Percentiles rank a stretch among this genome's conserved stretches.
phyloP scores from a whole-genome alignment of 1,284 basidiomycete species.

The Boletus subluridellus region DNA sequence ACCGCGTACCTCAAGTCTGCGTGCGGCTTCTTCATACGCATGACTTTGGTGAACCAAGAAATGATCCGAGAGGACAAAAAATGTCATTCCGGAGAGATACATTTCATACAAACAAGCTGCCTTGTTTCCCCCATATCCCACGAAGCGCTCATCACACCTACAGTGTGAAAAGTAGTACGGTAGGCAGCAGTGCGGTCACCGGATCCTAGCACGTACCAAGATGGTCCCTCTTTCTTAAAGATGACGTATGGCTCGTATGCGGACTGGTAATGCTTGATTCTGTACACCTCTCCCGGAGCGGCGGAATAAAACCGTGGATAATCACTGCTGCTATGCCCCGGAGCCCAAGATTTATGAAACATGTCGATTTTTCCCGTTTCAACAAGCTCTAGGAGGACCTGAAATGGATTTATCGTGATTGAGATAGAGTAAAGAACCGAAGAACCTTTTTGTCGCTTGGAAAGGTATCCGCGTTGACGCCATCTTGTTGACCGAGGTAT shows the following conservation, averaged over 20 bases:
- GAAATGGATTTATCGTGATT: slow-evolving; percentile 1
- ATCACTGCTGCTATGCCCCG: slow-evolving; percentile 77
- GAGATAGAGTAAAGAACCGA: not conserved
- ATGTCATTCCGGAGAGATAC: slow-evolving; percentile 65
- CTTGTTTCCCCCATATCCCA: slow-evolving; percentile 78
- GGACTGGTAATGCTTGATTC: slow-evolving; percentile 69
- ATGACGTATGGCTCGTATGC: slow-evolving; percentile 84
- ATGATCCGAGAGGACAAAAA: slow-evolving; percentile 79
- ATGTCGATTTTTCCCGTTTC: slow-evolving; percentile 55
- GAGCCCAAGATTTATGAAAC: slow-evolving; percentile 74
- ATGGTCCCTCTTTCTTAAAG: slow-evolving; percentile 69
- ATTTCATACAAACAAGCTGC: slow-evolving; percentile 66
- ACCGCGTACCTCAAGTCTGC: slow-evolving; percentile 57
- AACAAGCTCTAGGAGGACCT: slow-evolving; percentile 59
- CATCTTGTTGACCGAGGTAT: slow-evolving; percentile 60
- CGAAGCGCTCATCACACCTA: slow-evolving; percentile 85
- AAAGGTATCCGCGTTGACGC: slow-evolving; percentile 54
- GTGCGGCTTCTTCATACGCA: slow-evolving; percentile 68
- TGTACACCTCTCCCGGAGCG: slow-evolving; percentile 65
- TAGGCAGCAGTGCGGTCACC: not conserved
- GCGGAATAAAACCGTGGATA: slow-evolving; percentile 67
- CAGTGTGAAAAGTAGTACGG: not conserved
- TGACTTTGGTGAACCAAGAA: slow-evolving; percentile 85
- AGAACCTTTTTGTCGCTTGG: slow-evolving; percentile 62
- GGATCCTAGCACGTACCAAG: slow-evolving; percentile 48